A percentile compares a stretch with the other conserved stretches of the same genome.
These are phyloP conservation scores for Saprolegnia diclina DNA, from an alignment of 352 stramenopile genomes.

Conservation along the genomic window DNA sequence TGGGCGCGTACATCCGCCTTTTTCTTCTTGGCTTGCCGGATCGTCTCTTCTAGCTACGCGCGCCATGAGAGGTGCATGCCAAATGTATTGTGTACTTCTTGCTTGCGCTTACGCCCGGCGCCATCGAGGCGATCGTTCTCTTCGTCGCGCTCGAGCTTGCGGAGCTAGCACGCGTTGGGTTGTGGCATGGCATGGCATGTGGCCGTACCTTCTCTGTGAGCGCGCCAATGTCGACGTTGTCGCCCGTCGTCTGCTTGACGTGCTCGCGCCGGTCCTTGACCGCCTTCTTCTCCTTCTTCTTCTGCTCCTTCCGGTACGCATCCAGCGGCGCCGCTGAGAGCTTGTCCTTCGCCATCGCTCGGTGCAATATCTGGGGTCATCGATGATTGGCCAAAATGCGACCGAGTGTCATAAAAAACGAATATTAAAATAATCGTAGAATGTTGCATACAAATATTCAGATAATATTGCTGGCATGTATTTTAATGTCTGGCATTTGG, in stretches of 20 bases:
- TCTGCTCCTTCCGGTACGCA: conserved; percentile 24
- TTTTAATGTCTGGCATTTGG: no score
- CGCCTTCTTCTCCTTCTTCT: conserved; percentile 26
- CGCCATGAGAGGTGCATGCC: neutral
- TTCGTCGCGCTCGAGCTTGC: conserved; percentile 20
- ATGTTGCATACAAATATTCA: no score
- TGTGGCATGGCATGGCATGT: neutral
- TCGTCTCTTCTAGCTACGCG: conserved; percentile 14
- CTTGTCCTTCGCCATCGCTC: conserved; percentile 23
- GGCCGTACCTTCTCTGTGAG: conserved; percentile 17
- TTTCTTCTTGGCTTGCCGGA: conserved; percentile 13
- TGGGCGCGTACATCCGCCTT: conserved; percentile 5
- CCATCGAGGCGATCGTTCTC: conserved; percentile 14
- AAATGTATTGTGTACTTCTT: conserved; percentile 1
- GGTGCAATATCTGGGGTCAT: neutral
- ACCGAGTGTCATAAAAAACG: neutral
- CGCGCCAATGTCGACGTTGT: neutral
- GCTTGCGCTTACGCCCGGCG: conserved; percentile 14
- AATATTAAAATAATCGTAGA: conserved; percentile 6
- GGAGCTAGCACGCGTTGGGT: neutral
- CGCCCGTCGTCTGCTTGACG: conserved; percentile 8
- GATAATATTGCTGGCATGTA: no score
- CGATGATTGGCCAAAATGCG: neutral
- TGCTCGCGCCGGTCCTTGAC: conserved; percentile 8
- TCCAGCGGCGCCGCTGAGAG: conserved; percentile 9